A percentile compares a stretch with the other conserved stretches of the same genome.
These are phyloP conservation scores for Chlorella sp. DNA, from an alignment of 139 green algal species.

Conservation along the genomic window DNA sequence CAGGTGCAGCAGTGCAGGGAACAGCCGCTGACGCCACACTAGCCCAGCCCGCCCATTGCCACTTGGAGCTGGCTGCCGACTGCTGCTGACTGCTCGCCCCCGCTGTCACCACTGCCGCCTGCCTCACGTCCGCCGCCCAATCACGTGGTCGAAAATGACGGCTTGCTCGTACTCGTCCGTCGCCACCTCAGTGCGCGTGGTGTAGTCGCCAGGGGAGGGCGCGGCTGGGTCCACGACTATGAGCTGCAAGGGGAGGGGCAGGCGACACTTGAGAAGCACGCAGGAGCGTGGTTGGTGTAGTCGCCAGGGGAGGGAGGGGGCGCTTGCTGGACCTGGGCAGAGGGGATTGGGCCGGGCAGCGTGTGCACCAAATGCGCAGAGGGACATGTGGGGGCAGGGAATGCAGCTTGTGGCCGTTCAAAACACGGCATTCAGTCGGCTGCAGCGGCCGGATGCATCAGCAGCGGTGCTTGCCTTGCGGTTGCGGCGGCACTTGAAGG, in stretches of 20 bases:
- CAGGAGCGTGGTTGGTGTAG: background rate
- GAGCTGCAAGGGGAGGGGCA: background rate
- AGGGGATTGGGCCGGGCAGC: background rate
- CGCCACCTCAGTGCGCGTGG: conserved; percentile 75
- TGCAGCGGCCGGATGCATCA: background rate
- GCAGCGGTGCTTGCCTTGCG: conserved; percentile 70
- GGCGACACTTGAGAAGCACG: background rate
- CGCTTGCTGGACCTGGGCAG: background rate
- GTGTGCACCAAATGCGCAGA: too few relatives aligned
- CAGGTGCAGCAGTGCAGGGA: too few relatives aligned
- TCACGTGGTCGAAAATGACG: conserved; percentile 90
- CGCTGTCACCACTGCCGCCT: background rate
- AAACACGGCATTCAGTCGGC: too few relatives aligned
- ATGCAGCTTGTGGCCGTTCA: too few relatives aligned
- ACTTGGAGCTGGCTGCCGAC: too few relatives aligned
- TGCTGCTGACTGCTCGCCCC: background rate
- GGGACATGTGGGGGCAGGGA: background rate
- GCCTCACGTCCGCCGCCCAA: conserved; percentile 11
- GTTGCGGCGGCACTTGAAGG: conserved; percentile 95
- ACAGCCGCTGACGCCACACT: too few relatives aligned
- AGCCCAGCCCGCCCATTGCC: too few relatives aligned
- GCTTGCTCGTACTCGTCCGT: conserved; percentile 83
- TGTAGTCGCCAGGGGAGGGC: conserved; percentile 77
- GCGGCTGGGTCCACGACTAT: conserved; percentile 64
- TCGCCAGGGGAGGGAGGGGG: background rate